A percentile compares a stretch with the other conserved stretches of the same genome.
phyloP scores from a whole-genome alignment of 768 basidiomycete species.

The Porpolomopsis calyptriformis region DNA sequence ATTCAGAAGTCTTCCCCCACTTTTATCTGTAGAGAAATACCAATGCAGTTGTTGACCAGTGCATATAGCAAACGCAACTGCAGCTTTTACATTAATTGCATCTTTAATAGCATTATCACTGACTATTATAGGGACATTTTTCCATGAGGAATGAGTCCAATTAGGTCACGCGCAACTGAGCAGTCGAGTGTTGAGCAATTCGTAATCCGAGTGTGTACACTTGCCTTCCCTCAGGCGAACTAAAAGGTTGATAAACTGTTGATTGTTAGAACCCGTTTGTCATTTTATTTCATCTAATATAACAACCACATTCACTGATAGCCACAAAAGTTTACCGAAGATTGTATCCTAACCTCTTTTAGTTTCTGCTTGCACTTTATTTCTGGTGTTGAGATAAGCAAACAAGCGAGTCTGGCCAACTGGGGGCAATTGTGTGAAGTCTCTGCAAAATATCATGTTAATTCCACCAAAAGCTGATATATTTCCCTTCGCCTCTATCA shows the following conservation, averaged over 20 bases:
- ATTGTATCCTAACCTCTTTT: conserved; percentile 12
- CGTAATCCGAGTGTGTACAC: conserved; percentile 19
- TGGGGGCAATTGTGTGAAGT: conserved; percentile 34
- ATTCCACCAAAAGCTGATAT: conserved; percentile 26
- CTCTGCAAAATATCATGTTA: conserved; percentile 32
- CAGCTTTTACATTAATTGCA: conserved; percentile 21
- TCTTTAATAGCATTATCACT: conserved; percentile 27
- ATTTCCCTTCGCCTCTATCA: conserved; percentile 23
- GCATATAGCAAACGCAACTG: conserved; percentile 17
- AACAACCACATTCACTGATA: conserved; percentile 20
- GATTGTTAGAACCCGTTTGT: conserved; percentile 17
- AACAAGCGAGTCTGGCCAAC: conserved; percentile 20
- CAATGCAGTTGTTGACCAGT: conserved; percentile 14
- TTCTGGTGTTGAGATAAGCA: conserved; percentile 7
- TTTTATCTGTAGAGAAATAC: conserved; percentile 21
- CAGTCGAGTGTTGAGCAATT: conserved; percentile 11
- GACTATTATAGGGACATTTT: conserved; percentile 25
- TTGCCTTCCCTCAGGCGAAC: conserved; percentile 14
- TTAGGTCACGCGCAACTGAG: conserved; percentile 6
- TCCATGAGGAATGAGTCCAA: conserved; percentile 13
- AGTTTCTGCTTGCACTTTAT: not conserved
- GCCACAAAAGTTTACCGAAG: conserved; percentile 26
- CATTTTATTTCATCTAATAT: conserved; percentile 18
- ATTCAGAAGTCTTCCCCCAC: conserved; percentile 4
- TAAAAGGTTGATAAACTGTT: conserved; percentile 16